Evolutionary conservation across 2,329 filamentous ascomycete species (phyloP).

Genomic region (Talaromyces albobiverticillius): DNA sequence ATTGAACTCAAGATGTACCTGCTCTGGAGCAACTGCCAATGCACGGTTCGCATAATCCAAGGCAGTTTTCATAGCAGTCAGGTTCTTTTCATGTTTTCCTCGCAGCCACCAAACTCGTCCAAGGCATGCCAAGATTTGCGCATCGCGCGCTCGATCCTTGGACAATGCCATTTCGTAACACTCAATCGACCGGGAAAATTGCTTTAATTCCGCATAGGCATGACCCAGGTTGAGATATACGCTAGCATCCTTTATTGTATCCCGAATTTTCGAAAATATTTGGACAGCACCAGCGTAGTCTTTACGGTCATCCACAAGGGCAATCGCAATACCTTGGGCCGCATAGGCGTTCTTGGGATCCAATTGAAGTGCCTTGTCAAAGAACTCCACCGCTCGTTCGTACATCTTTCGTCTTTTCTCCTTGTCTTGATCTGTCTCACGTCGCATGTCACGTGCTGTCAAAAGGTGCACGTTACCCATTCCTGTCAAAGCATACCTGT

Average conservation of each 20-base stretch:
- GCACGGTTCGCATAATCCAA: slow-evolving; percentile 66
- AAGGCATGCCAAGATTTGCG: slow-evolving; percentile 77
- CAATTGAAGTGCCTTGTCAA: slow-evolving; percentile 93
- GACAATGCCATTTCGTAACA: slow-evolving; percentile 82
- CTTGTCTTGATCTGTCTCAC: slow-evolving; percentile 84
- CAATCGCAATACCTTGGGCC: slow-evolving; percentile 92
- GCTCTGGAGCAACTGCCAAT: slow-evolving; percentile 73
- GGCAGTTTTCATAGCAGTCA: slow-evolving; percentile 61
- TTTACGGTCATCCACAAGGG: slow-evolving; percentile 90
- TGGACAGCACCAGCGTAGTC: slow-evolving; percentile 78
- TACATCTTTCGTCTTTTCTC: slow-evolving; percentile 86
- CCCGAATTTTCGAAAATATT: slow-evolving; percentile 85
- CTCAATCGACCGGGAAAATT: slow-evolving; percentile 89
- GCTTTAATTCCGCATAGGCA: slow-evolving; percentile 83
- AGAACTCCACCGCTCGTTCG: slow-evolving; percentile 92
- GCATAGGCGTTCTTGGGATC: slow-evolving; percentile 95
- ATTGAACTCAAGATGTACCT: slow-evolving; percentile 93
- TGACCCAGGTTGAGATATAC: slow-evolving; percentile 93
- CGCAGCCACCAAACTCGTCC: slow-evolving; percentile 84
- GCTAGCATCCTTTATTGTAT: slow-evolving; percentile 82
- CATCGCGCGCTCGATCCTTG: slow-evolving; percentile 75
- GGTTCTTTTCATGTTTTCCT: slow-evolving; percentile 65
- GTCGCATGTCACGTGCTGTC: slow-evolving; percentile 89
- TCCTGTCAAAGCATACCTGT: slow-evolving; percentile 90
- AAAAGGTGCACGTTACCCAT: slow-evolving; percentile 96